Conservation (phyloP, 2,329 filamentous ascomycete genomes). For the Cladosporium austrohemisphaericum region DNA sequence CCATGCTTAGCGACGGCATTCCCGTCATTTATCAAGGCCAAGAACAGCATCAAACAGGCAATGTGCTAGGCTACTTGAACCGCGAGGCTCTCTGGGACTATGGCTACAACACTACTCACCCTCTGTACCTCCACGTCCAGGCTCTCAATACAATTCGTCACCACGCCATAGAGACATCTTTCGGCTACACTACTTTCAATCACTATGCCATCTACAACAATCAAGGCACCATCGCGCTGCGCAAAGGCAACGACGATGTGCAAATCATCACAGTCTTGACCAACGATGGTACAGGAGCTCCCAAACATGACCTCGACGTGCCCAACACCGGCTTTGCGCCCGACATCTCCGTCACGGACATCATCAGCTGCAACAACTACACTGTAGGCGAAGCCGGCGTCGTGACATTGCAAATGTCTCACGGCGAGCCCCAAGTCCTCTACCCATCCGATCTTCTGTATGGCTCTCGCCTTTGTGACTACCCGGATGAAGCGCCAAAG, state of each 20-base stretch:
- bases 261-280: constrained; percentile 45
- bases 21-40: constrained; percentile 43
- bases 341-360: constrained; percentile 31
- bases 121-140: constrained; percentile 39
- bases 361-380: constrained; percentile 32
- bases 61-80: constrained; percentile 30
- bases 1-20: constrained; percentile 40
- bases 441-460: constrained; percentile 27
- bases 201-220: constrained; percentile 44
- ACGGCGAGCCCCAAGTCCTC: constrained; percentile 33
- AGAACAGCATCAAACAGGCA: constrained; percentile 39
- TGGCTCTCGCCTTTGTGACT: constrained; percentile 25
- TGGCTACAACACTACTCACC: constrained; percentile 37
- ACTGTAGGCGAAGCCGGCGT: constrained; percentile 25
- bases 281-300: constrained; percentile 35
- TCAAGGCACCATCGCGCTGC: constrained; percentile 41
- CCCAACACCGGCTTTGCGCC: constrained; percentile 8
- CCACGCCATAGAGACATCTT: constrained; percentile 38
- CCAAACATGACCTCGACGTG: constrained; percentile 34
- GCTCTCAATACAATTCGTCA: constrained; percentile 43
- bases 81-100: constrained; percentile 38
- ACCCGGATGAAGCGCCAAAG: neutral
- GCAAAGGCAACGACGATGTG: constrained; percentile 38
- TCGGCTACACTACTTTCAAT: constrained; percentile 40
- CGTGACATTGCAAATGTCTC: constrained; percentile 31